These are phyloP conservation scores for Lentinus brumalis DNA, from an alignment of 768 basidiomycete genomes.

Conservation along the genomic window DNA sequence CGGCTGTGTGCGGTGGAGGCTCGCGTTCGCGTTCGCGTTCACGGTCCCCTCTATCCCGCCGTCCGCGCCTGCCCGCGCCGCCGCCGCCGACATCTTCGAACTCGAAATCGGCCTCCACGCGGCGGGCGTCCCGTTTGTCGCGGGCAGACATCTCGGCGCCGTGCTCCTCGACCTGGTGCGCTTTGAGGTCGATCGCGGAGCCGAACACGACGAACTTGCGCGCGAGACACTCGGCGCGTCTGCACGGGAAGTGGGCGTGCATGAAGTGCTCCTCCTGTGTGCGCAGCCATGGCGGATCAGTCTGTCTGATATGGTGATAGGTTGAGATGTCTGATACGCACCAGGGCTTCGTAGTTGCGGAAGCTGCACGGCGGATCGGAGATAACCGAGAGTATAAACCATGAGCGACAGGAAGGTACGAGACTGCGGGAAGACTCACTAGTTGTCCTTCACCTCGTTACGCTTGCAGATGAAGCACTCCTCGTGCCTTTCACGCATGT, in stretches of 20 bases:
- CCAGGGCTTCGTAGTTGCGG: slow-evolving; percentile 75
- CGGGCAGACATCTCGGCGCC: slow-evolving; percentile 71
- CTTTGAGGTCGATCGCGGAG: slow-evolving; percentile 84
- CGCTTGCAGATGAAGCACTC: too few species aligned
- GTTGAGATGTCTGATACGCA: slow-evolving; percentile 32
- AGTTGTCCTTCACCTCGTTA: too few species aligned
- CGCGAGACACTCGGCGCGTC: slow-evolving; percentile 68
- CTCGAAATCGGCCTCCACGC: slow-evolving; percentile 66
- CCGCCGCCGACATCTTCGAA: slow-evolving; percentile 58
- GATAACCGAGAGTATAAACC: neutral
- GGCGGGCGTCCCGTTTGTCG: slow-evolving; percentile 67
- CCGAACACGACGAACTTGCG: slow-evolving; percentile 96
- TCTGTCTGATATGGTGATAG: neutral
- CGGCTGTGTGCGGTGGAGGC: slow-evolving; percentile 37
- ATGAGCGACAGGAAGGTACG: neutral
- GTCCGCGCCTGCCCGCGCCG: slow-evolving; percentile 38
- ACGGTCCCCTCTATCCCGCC: slow-evolving; percentile 44
- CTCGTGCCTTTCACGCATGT: too few species aligned
- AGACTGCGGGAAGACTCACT: slow-evolving; percentile 55
- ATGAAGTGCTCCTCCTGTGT: slow-evolving; percentile 75
- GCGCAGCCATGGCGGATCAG: too few species aligned
- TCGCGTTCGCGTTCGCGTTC: slow-evolving; percentile 53
- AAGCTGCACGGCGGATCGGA: slow-evolving; percentile 50
- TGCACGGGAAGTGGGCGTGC: slow-evolving; percentile 77
- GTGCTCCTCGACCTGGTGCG: slow-evolving; percentile 86